phyloP scores from a whole-genome alignment of 208 protist genomes.

The Blechomonas ayalai region DNA sequence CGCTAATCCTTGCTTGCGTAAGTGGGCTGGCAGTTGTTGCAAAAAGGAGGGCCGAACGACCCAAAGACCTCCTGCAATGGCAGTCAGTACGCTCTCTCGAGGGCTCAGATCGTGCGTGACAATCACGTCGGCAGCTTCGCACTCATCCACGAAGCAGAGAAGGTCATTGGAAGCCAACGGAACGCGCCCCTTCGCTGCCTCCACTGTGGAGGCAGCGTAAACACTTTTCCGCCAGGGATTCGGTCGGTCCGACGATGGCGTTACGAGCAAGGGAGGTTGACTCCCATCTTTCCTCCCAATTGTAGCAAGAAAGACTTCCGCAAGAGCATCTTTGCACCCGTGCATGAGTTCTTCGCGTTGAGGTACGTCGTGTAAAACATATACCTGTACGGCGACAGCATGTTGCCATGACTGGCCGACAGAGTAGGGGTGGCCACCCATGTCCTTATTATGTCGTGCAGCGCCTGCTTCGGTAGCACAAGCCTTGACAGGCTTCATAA shows the following conservation, averaged over 20 bases:
- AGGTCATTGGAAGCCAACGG: neutral
- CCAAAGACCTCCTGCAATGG: slow-evolving; percentile 50
- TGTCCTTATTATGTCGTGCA: no score
- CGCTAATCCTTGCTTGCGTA: slow-evolving; percentile 4
- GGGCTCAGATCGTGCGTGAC: slow-evolving; percentile 56
- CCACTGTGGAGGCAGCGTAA: no score
- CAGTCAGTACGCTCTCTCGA: slow-evolving; percentile 61
- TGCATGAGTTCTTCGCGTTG: slow-evolving; percentile 12
- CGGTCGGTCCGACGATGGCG: no score
- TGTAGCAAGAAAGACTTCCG: slow-evolving; percentile 2
- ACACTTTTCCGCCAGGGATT: no score
- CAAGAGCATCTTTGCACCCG: slow-evolving; percentile 8
- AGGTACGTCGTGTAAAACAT: slow-evolving; percentile 35
- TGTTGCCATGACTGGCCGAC: no score
- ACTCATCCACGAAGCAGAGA: slow-evolving; percentile 15
- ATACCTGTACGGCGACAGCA: slow-evolving; percentile 8
- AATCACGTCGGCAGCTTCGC: slow-evolving; percentile 43
- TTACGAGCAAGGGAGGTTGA: no score
- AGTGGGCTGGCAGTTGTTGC: slow-evolving; percentile 16
- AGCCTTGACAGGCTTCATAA: no score
- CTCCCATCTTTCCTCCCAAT: no score
- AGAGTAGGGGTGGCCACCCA: no score
- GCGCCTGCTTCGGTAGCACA: no score
- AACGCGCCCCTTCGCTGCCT: neutral
- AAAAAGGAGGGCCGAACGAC: slow-evolving; percentile 40